Evolutionary conservation across 1,284 basidiomycete genomes (phyloP).

Genomic region (Rhizoctonia solani): DNA sequence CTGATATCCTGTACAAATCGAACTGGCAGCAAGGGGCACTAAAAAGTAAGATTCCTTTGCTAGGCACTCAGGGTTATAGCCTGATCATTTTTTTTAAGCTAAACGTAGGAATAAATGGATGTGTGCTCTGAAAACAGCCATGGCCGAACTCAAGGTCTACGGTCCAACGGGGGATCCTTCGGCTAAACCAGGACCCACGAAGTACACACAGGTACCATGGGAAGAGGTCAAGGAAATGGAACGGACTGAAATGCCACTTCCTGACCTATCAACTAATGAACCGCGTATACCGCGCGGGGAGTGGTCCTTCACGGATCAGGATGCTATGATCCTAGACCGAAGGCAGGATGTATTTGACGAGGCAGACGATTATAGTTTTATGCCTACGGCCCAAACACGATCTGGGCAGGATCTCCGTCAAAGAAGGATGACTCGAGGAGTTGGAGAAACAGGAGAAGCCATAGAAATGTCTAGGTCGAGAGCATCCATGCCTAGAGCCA

Average conservation of each 20-base stretch:
- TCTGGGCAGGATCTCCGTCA: conserved; percentile 13
- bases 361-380: conserved; percentile 46
- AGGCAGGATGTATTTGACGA: conserved; percentile 61
- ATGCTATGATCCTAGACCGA: conserved; percentile 54
- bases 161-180: conserved; percentile 74
- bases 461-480: conserved; percentile 27
- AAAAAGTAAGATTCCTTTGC: conserved; percentile 54
- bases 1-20: conserved; percentile 89
- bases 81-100: conserved; percentile 47
- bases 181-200: conserved; percentile 55
- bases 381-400: no score
- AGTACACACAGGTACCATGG: conserved; percentile 76
- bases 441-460: conserved; percentile 25
- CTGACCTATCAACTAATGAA: conserved; percentile 41
- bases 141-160: conserved; percentile 73
- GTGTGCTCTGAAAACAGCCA: conserved; percentile 76
- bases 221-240: conserved; percentile 59
- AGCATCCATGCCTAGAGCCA: conserved; percentile 2
- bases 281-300: conserved; percentile 38
- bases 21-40: conserved; percentile 84
- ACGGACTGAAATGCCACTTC: conserved; percentile 40
- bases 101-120: conserved; percentile 91
- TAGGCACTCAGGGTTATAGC: conserved; percentile 3
- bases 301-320: conserved; percentile 53
- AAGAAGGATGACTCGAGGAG: conserved; percentile 4